Evolutionary conservation across 1,139 yeast genomes (phyloP).

Genomic region (Pichia sp.): DNA sequence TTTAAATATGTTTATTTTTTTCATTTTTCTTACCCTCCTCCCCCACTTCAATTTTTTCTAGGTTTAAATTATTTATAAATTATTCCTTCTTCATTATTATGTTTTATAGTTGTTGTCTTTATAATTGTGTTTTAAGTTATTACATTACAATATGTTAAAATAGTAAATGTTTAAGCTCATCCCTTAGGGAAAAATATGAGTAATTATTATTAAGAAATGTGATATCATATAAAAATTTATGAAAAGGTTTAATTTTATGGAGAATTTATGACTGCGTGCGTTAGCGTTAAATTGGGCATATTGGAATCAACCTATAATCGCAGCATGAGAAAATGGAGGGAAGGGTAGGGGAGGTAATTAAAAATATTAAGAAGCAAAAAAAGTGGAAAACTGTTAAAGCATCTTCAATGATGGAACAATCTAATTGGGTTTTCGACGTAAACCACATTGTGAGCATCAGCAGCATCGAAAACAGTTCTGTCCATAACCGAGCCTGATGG

Average conservation of each 20-base stretch:
- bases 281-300: no score
- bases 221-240: background rate
- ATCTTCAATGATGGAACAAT: constrained; percentile 81
- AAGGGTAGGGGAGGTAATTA: background rate
- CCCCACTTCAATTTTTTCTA: background rate
- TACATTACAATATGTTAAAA: background rate
- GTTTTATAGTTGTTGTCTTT: constrained; percentile 6
- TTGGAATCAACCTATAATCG: no score
- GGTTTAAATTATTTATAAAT: background rate
- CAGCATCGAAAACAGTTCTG: constrained; percentile 92
- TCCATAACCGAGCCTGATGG: constrained; percentile 98
- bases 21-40: background rate
- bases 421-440: constrained; percentile 95
- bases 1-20: background rate
- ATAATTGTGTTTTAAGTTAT: constrained; percentile 7
- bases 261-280: background rate
- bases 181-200: background rate
- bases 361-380: background rate
- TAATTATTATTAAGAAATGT: background rate
- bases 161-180: background rate
- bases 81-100: background rate
- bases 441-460: constrained; percentile 81
- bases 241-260: background rate
- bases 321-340: background rate
- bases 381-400: background rate